A percentile compares a stretch with the other conserved stretches of the same genome.
phyloP scores from a whole-genome alignment of 805 yeast genomes.

The Helenozyma baotianmanensis region DNA sequence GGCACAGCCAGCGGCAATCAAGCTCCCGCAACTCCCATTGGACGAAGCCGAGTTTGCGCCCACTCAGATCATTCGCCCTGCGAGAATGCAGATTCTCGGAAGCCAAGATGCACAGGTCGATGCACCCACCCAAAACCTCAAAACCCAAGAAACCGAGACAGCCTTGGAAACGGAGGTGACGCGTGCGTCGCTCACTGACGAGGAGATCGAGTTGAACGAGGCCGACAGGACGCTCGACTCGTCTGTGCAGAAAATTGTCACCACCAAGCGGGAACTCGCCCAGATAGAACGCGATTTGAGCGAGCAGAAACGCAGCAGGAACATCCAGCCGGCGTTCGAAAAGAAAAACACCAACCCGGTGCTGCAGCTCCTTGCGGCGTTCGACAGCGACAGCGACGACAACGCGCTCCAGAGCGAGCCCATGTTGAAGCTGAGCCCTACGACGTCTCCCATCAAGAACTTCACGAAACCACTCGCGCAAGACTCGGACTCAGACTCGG shows the following conservation, averaged over 20 bases:
- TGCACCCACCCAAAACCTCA: background rate
- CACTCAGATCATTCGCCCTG: slow-evolving; percentile 4
- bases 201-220: slow-evolving; percentile 32
- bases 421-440: slow-evolving; percentile 22
- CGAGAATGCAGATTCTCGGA: too few relatives aligned
- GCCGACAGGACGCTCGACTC: slow-evolving; percentile 20
- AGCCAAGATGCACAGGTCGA: slow-evolving; percentile 9
- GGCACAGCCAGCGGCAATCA: slow-evolving; percentile 1
- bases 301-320: slow-evolving; percentile 27
- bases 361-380: slow-evolving; percentile 29
- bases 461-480: background rate
- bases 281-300: slow-evolving; percentile 31
- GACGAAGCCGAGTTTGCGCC: slow-evolving; percentile 15
- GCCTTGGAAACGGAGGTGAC: slow-evolving; percentile 29
- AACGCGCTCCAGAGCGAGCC: slow-evolving; percentile 7
- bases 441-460: slow-evolving; percentile 27
- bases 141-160: too few relatives aligned
- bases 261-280: slow-evolving; percentile 24
- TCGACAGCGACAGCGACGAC: slow-evolving; percentile 25
- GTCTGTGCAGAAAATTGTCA: slow-evolving; percentile 12
- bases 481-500: slow-evolving; percentile 8
- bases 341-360: slow-evolving; percentile 25
- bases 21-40: slow-evolving; percentile 31
- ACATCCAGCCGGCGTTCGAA: slow-evolving; percentile 28
- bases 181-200: slow-evolving; percentile 33